These are phyloP conservation scores for Toxoplasma gondii DNA, from an alignment of 169 alveolate genomes.

Conservation along the genomic window DNA sequence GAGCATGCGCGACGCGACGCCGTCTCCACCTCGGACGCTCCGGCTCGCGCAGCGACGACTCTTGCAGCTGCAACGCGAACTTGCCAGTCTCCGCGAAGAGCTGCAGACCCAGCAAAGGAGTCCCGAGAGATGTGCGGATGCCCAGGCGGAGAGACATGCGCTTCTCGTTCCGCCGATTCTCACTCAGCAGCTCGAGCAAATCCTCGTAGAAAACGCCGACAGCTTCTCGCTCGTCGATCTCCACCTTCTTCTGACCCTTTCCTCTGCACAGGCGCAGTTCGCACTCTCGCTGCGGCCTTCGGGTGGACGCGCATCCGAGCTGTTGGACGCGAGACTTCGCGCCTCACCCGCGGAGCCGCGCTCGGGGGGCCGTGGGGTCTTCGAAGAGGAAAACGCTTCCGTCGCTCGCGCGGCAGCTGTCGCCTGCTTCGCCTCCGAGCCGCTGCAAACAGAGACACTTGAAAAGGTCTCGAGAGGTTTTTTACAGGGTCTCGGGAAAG, in stretches of 20 bases:
- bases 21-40: neutral
- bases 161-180: neutral
- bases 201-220: neutral
- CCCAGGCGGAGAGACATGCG: neutral
- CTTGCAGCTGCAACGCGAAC: neutral
- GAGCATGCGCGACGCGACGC: neutral
- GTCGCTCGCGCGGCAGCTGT: neutral
- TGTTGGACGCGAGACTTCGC: neutral
- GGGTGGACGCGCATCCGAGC: neutral
- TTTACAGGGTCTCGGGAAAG: neutral
- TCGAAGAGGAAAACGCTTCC: neutral
- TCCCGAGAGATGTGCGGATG: neutral
- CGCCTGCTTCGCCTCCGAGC: neutral
- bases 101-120: neutral
- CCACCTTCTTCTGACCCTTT: neutral
- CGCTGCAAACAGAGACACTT: neutral
- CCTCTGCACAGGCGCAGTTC: neutral
- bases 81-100: neutral
- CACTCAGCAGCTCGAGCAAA: neutral
- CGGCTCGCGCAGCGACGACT: neutral
- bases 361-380: neutral
- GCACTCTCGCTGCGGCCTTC: neutral
- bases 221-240: constrained; percentile 12
- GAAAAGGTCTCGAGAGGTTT: neutral
- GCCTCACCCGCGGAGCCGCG: too few species aligned